Conservation (phyloP, 2,329 filamentous ascomycete genomes). For the Pseudogymnoascus sp. region DNA sequence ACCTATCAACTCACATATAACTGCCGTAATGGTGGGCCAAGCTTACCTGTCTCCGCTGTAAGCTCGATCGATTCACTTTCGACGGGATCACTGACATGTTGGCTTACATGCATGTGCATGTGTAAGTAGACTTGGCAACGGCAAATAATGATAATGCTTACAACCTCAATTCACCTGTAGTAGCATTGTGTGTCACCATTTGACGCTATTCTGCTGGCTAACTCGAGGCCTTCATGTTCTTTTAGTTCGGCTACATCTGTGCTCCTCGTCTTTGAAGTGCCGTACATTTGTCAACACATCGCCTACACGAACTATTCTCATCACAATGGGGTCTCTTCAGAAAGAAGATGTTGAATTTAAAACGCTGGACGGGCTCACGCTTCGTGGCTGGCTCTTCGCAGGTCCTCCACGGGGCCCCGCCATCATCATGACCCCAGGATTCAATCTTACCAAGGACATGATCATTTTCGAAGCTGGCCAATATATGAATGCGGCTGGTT, state of each 20-base stretch:
- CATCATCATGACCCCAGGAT: conserved; percentile 21
- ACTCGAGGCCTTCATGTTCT: neutral
- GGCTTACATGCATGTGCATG: neutral
- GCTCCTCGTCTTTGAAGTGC: neutral
- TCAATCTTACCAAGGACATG: conserved; percentile 18
- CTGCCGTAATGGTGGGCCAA: neutral
- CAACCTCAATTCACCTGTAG: neutral
- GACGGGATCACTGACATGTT: neutral
- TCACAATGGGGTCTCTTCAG: neutral
- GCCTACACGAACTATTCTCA: neutral
- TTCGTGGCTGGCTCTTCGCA: conserved; percentile 33
- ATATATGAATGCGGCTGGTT: conserved; percentile 36
- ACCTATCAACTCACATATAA: neutral
- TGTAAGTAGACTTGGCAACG: neutral
- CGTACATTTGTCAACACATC: neutral
- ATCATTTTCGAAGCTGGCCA: neutral
- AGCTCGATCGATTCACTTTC: neutral
- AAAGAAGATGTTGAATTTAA: conserved; percentile 31
- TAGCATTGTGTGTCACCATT: neutral
- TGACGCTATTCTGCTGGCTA: neutral
- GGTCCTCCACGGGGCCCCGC: conserved; percentile 18
- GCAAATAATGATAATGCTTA: neutral
- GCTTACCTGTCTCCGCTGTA: neutral
- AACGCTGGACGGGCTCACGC: conserved; percentile 33
- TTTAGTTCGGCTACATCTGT: neutral